These are phyloP conservation scores for Colletotrichum incanum DNA, from an alignment of 2,329 filamentous ascomycete genomes.

Conservation along the genomic window DNA sequence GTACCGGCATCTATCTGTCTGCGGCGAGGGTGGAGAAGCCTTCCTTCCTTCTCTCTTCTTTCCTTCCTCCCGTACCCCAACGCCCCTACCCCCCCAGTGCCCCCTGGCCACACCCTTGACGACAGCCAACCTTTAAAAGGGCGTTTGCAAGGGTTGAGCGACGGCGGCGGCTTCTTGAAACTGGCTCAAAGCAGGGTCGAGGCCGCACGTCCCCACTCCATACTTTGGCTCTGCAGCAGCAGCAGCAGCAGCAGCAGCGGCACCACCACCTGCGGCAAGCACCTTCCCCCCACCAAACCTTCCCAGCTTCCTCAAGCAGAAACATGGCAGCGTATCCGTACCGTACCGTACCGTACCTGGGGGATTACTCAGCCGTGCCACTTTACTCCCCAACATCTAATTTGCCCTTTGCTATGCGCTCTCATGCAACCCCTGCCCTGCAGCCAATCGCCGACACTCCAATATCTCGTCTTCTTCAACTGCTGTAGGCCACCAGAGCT, in stretches of 20 bases:
- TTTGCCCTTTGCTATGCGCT: slow-evolving; percentile 37
- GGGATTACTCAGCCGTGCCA: slow-evolving; percentile 26
- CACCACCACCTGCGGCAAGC: slow-evolving; percentile 2
- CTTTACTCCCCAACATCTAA: slow-evolving; percentile 22
- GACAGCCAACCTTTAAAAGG: slow-evolving; percentile 16
- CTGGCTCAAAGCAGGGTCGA: slow-evolving; percentile 40
- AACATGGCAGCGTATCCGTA: slow-evolving; percentile 14
- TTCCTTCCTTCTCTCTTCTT: not conserved
- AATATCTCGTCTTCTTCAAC: slow-evolving; percentile 20
- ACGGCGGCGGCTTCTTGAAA: slow-evolving; percentile 40
- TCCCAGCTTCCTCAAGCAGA: not conserved
- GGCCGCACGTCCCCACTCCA: slow-evolving; percentile 26
- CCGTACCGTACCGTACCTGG: slow-evolving; percentile 10
- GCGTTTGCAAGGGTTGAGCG: slow-evolving; percentile 33
- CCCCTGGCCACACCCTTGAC: slow-evolving; percentile 11
- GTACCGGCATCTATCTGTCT: too few species aligned
- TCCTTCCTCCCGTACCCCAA: not conserved
- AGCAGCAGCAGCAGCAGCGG: slow-evolving; percentile 5
- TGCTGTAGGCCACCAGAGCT: not conserved
- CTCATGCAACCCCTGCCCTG: slow-evolving; percentile 26
- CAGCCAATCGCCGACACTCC: slow-evolving; percentile 11
- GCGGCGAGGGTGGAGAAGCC: not conserved
- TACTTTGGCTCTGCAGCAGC: slow-evolving; percentile 29
- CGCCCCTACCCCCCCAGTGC: not conserved
- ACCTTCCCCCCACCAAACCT: not conserved